Base-by-base conservation (phyloP, 1,139 yeast species). In the Lipomyces yarrowii region DNA sequence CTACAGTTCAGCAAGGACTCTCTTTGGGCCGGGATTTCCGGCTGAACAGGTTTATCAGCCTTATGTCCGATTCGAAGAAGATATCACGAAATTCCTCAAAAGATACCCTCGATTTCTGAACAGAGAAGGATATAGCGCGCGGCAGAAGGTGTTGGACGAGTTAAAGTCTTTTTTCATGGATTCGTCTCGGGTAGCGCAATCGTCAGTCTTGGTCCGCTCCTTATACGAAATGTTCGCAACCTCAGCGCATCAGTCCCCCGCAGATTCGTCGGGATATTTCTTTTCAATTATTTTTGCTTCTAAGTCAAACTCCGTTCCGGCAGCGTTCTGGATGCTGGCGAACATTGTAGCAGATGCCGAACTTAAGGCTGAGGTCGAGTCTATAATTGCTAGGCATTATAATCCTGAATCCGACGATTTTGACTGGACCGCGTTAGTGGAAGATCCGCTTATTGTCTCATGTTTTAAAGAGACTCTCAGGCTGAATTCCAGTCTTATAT, bases 271-370 rank as follows among this genome's bases (percentile, higher is more conserved):
- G 4, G 67, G 68, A 32, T 65, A 65, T 46, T 59, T 65, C n/a
- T 51, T 65, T 15, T 57, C 68, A 7, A 60, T 65, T 26, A 21
- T 64, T 4, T 65, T 65, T 42, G 68, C 68, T 6, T 55, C 57
- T 10, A 65, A 63, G 35, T 65, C 68, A 1, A 65, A 65, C 54
- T 33, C 56, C 13, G 56, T 65, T 2, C 68, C 68, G 11, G 54
- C 51, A 5, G 69, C 71, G 18, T 69, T 64, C 48, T 70, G 72
- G 72, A 15, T 61, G 5, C 61, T 67, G 15, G 65, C 67, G 8
- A 52, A 60, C 39, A 61, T 64, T n/a, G 21, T 70, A 6, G 48
- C 56, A 3, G 46, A 61, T 30, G 59, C 63, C 1, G 65, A 61
- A 13, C 15, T 64, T 2, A 37, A 35, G 26, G 61, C 39, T 0